Percentiles rank a stretch among this genome's conserved stretches.
These are phyloP conservation scores for Penicillium sclerotigenum DNA, from an alignment of 2,329 filamentous ascomycete genomes.

Conservation along the genomic window DNA sequence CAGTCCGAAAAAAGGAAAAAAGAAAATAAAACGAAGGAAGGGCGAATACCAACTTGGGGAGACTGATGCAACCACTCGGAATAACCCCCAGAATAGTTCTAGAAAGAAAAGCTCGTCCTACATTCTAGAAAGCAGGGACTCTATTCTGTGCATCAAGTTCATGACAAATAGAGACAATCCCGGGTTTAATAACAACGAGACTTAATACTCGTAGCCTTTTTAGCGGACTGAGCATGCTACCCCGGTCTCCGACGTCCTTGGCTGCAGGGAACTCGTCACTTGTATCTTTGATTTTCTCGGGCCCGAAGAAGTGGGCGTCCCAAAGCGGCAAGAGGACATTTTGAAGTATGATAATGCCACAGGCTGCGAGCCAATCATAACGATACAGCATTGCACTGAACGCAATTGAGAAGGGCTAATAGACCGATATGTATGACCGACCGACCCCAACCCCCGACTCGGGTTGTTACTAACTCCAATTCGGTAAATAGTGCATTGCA, in stretches of 20 bases:
- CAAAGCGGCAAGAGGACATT: neutral
- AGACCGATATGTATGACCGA: neutral
- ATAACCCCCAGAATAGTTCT: neutral
- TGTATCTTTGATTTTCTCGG: no score
- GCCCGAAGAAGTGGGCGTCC: neutral
- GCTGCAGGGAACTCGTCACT: neutral
- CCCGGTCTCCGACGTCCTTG: neutral
- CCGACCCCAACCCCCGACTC: neutral
- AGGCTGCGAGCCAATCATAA: neutral
- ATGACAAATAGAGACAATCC: neutral
- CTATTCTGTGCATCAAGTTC: neutral
- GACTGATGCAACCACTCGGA: neutral
- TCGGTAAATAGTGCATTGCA: neutral
- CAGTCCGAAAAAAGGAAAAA: no score
- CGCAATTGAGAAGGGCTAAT: neutral
- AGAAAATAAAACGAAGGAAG: neutral
- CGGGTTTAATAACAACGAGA: neutral
- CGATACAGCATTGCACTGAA: no score
- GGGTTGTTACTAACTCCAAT: neutral
- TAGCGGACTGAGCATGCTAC: neutral
- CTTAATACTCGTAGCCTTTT: neutral
- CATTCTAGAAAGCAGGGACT: neutral
- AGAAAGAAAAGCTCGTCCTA: neutral
- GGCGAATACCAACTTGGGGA: neutral
- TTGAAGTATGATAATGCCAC: neutral